These are phyloP conservation scores for Globisporangium megalacanthum DNA, from an alignment of 352 stramenopile species.

Conservation along the genomic window DNA sequence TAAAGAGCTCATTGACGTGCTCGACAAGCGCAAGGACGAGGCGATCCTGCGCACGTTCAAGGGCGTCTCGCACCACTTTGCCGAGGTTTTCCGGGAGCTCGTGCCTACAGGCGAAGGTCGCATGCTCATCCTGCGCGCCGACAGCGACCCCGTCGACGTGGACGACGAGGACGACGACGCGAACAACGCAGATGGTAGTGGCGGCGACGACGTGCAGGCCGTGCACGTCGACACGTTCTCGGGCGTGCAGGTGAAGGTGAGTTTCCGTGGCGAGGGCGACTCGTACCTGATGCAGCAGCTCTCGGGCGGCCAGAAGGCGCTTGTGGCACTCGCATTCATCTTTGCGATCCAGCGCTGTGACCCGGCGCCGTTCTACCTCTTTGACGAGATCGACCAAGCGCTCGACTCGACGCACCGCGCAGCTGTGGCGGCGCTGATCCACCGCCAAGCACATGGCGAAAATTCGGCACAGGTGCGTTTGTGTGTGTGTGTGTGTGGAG, in stretches of 20 bases:
- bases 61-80: constrained; percentile 97
- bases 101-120: constrained; percentile 96
- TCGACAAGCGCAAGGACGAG: constrained; percentile 97
- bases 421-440: constrained; percentile 95
- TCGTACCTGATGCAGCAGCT: constrained; percentile 98
- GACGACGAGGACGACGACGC: no score
- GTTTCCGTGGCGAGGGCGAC: constrained; percentile 94
- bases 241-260: constrained; percentile 98
- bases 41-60: constrained; percentile 99
- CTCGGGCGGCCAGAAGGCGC: constrained; percentile 98
- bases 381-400: constrained; percentile 99
- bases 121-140: constrained; percentile 94
- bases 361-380: constrained; percentile 99
- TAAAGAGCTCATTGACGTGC: constrained; percentile 86
- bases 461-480: constrained; percentile 92
- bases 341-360: constrained; percentile 99
- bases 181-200: constrained; percentile 6
- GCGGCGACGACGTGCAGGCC: constrained; percentile 16
- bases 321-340: constrained; percentile 99
- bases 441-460: constrained; percentile 93
- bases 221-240: constrained; percentile 90
- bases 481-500: constrained; percentile 9
- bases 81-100: constrained; percentile 97
- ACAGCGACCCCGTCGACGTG: constrained; percentile 18
- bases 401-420: constrained; percentile 98